These are phyloP conservation scores for Entophlyctis luteolus DNA, from an alignment of 192 early-diverging fungal genomes.

Conservation along the genomic window DNA sequence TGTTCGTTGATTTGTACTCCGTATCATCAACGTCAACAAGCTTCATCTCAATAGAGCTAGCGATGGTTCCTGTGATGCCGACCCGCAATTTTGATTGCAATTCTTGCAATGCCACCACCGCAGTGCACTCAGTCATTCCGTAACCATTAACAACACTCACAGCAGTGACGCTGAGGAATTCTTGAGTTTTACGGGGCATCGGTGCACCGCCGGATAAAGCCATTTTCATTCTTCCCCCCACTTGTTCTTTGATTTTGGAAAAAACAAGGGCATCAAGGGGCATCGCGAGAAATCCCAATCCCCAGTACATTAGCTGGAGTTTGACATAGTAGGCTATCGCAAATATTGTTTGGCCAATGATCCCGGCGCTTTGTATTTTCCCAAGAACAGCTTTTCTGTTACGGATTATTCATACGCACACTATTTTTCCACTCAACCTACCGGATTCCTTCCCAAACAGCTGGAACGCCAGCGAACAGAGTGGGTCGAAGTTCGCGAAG, in stretches of 20 bases:
- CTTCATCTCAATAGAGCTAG: constrained; percentile 65
- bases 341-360: constrained; percentile 66
- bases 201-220: constrained; percentile 87
- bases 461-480: constrained; percentile 67
- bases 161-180: constrained; percentile 74
- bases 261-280: constrained; percentile 73
- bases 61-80: constrained; percentile 56
- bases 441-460: constrained; percentile 78
- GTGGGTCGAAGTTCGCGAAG: constrained; percentile 62
- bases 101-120: neutral
- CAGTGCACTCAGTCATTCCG: constrained; percentile 50
- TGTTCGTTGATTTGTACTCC: constrained; percentile 31
- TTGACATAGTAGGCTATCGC: constrained; percentile 70
- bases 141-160: constrained; percentile 74
- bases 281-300: constrained; percentile 59
- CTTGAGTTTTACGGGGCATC: constrained; percentile 76
- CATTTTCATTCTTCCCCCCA: constrained; percentile 77
- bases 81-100: constrained; percentile 21
- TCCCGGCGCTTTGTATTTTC: constrained; percentile 52
- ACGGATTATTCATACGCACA: too few species aligned
- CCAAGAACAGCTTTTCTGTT: constrained; percentile 74
- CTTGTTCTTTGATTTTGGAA: constrained; percentile 70
- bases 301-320: constrained; percentile 45
- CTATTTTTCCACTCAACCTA: too few species aligned
- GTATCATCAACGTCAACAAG: constrained; percentile 58